Evolutionary conservation across 805 yeast species (phyloP), one percentile per base, ranked within the genome.

Genomic region (Sungouiella blattae): DNA sequence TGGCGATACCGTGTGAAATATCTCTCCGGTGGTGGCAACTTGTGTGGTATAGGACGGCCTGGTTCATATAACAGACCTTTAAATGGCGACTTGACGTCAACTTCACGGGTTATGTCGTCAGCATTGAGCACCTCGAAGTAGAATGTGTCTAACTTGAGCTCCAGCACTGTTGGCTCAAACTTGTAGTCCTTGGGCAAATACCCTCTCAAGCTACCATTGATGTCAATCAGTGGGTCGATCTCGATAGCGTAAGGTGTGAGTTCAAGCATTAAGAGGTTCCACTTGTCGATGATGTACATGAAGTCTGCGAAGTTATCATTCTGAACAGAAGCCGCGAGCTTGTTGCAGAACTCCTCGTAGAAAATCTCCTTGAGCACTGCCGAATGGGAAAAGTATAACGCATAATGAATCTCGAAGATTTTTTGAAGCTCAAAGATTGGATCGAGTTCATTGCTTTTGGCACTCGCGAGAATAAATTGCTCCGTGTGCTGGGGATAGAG

Each of bases 361-460:
- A 68, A 60, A 5, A 64, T 47, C n/a, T 54, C 46, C 32, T 51
- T 59, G 16, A 68, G 32, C 5, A 32, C 43, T 6, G 41, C 49
- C 1, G 71, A 64, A 33, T 65, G 67, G 1, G 69, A 64, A 37
- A 68, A 68, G 43, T 60, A 68, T 8, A 68, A 49, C 4, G 67
- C 53, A 34, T 57, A 62, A 38, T 67, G 71, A 11, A 67, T 58
- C 53, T 64, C 66, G 36, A 68, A 60, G 4, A 67, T 44, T 39
- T 60, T 53, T 27, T 78, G 81, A 35, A 83, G 67, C 47, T 83
- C 91, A 32, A 66, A 72, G 30, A 79, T 60, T 4, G 88, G 86
- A 49, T 80, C 79, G 26, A 78, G 64, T 39, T 73, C 79, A 35
- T 76, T 75, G 40, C 70, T 69, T 40, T 74, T 76, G 5, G 82